phyloP scores from a whole-genome alignment of 1,284 basidiomycete species.

The Irpex lacteus region DNA sequence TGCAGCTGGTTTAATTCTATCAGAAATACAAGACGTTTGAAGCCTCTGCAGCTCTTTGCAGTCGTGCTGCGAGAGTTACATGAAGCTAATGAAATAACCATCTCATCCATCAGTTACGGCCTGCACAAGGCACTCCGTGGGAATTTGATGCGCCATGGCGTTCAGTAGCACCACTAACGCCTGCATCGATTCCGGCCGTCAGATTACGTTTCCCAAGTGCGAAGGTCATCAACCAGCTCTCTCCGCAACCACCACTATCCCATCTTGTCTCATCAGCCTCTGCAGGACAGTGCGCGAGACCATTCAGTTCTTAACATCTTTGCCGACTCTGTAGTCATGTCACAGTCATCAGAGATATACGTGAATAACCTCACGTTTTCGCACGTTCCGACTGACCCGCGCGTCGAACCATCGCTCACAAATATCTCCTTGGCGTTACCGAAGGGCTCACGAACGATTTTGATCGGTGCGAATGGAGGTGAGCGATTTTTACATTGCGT shows the following conservation, averaged over 20 bases:
- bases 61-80: too few species aligned
- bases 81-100: too few species aligned
- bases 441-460: conserved; percentile 74
- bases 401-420: conserved; percentile 48
- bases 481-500: conserved; percentile 17
- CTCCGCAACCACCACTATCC: background rate
- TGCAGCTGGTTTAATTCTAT: too few species aligned
- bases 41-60: too few species aligned
- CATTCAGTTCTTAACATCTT: too few species aligned
- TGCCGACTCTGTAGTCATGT: background rate
- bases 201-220: background rate
- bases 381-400: conserved; percentile 39
- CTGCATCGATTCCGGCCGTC: background rate
- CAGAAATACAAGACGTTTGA: too few species aligned
- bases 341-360: conserved; percentile 37
- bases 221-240: background rate
- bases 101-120: too few species aligned
- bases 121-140: too few species aligned
- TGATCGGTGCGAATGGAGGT: conserved; percentile 94
- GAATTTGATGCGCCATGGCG: too few species aligned
- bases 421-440: conserved; percentile 67
- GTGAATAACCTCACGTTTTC: conserved; percentile 62
- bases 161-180: too few species aligned
- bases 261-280: background rate
- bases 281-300: background rate